A percentile compares a stretch with the other conserved stretches of the same genome.
Evolutionary conservation across 2,329 filamentous ascomycete genomes (phyloP).

Genomic region (Gnomoniopsis sp.): DNA sequence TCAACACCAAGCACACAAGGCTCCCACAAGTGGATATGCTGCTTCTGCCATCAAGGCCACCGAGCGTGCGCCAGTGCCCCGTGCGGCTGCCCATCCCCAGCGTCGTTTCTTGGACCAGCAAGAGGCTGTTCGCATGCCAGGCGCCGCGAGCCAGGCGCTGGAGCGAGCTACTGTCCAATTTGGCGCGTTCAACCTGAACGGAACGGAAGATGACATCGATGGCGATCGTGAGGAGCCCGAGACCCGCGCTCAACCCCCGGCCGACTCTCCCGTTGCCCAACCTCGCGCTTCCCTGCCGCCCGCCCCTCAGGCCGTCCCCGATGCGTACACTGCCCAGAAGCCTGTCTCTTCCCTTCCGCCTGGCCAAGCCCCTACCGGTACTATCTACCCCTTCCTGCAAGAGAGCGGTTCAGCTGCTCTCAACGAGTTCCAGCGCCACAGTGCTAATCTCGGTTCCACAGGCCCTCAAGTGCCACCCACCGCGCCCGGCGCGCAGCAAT

Average conservation of each 20-base stretch:
- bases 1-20: conserved; percentile 55
- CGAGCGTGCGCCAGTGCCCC: conserved; percentile 51
- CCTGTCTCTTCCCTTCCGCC: conserved; percentile 45
- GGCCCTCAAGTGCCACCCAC: conserved; percentile 28
- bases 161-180: conserved; percentile 94
- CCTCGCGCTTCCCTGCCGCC: conserved; percentile 87
- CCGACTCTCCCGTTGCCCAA: conserved; percentile 83
- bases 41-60: conserved; percentile 80
- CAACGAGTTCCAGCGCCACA: neutral
- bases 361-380: conserved; percentile 35
- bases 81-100: conserved; percentile 72
- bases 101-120: conserved; percentile 89
- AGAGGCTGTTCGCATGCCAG: conserved; percentile 94
- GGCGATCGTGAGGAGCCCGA: conserved; percentile 93
- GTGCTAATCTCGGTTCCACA: conserved; percentile 10
- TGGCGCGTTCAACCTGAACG: conserved; percentile 88
- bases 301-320: conserved; percentile 52
- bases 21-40: conserved; percentile 69
- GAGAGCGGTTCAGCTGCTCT: neutral
- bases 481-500: conserved; percentile 26
- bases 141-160: conserved; percentile 78
- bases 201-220: conserved; percentile 82
- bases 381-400: conserved; percentile 15
- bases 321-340: conserved; percentile 54
- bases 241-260: conserved; percentile 87